These are phyloP conservation scores for Pyropia haitanensis DNA, from an alignment of 23 red algal species.

Conservation along the genomic window DNA sequence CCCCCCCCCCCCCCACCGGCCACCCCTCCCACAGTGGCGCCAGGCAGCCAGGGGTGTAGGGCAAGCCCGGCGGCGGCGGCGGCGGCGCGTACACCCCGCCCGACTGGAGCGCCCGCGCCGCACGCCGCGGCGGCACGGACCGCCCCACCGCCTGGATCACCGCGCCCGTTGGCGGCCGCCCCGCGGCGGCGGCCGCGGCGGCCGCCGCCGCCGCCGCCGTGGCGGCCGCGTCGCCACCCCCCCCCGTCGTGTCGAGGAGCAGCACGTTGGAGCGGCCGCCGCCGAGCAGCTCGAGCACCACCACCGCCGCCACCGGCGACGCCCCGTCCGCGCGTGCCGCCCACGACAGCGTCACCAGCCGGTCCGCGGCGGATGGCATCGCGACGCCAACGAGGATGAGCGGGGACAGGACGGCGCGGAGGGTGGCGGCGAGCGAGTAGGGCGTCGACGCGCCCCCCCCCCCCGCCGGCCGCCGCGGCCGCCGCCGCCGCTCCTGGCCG, in stretches of 20 bases:
- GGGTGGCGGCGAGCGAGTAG: conserved; percentile 3
- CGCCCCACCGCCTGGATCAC: not conserved
- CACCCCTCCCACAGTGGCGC: too few species aligned
- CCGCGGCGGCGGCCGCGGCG: too few species aligned
- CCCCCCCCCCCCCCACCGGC: too few species aligned
- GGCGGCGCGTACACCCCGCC: not conserved
- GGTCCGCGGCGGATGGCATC: not conserved
- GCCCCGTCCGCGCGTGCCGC: not conserved
- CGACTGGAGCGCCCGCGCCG: not conserved
- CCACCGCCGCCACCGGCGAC: not conserved
- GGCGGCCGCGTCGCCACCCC: too few species aligned
- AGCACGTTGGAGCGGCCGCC: not conserved
- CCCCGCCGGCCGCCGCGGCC: not conserved
- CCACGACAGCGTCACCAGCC: not conserved
- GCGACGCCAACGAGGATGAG: not conserved
- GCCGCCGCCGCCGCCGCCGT: too few species aligned
- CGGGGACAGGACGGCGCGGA: not conserved
- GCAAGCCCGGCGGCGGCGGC: not conserved
- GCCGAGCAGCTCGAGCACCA: conserved; percentile 1
- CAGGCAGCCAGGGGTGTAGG: too few species aligned
- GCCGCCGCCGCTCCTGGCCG: not conserved
- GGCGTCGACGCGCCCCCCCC: not conserved
- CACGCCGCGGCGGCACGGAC: not conserved
- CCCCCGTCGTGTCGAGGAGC: not conserved
- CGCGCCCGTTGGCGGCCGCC: not conserved